A percentile compares a stretch with the other conserved stretches of the same genome.
Conservation (phyloP, 306 rosid species). For the Cucurbita maxima region DNA sequence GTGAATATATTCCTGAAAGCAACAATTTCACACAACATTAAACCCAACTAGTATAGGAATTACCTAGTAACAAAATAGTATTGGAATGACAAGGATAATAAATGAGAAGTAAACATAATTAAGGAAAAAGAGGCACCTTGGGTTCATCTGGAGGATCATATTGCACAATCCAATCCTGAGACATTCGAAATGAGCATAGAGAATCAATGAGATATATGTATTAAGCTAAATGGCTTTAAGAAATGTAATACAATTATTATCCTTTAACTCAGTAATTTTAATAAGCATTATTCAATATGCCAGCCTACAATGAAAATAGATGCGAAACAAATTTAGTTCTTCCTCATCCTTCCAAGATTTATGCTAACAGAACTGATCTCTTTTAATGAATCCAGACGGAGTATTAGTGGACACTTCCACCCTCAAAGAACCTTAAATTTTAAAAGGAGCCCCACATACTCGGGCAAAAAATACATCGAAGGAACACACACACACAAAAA, state of each 20-base stretch:
- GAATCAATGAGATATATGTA: neutral
- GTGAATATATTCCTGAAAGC: constrained; percentile 77
- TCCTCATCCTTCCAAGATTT: neutral
- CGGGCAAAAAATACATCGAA: too few species aligned
- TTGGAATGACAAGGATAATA: neutral
- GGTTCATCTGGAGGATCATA: constrained; percentile 98
- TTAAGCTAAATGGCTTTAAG: neutral
- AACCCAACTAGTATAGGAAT: neutral
- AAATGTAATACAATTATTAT: neutral
- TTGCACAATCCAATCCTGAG: constrained; percentile 98
- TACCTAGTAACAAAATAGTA: neutral
- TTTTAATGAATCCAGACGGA: neutral
- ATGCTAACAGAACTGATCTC: neutral
- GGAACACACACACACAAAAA: neutral
- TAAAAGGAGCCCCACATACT: neutral
- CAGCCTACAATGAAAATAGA: neutral
- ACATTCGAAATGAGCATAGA: constrained; percentile 8
- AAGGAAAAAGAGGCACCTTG: constrained; percentile 32
- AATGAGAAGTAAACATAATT: neutral
- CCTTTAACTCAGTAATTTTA: neutral
- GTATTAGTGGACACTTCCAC: neutral
- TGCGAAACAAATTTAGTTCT: neutral
- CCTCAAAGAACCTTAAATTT: neutral
- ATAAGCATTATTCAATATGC: neutral
- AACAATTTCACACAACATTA: constrained; percentile 6